phyloP scores from a whole-genome alignment of 2,329 filamentous ascomycete genomes.

The Camillea tinctor region DNA sequence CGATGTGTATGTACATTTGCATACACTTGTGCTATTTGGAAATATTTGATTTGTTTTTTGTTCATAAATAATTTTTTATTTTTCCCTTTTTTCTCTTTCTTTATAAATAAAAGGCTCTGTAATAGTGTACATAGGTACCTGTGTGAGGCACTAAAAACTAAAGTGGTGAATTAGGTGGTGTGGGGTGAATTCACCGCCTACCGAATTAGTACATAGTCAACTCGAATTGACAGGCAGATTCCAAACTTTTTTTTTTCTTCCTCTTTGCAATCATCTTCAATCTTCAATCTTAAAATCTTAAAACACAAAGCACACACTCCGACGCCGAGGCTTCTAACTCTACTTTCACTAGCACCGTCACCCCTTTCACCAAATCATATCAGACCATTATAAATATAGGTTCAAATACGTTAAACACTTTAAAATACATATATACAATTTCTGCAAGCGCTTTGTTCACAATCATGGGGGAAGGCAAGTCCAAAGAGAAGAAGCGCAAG shows the following conservation, averaged over 20 bases:
- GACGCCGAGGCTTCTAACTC: background rate
- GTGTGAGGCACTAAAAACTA: too few species aligned
- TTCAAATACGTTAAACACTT: too few species aligned
- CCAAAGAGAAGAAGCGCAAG: constrained; percentile 52
- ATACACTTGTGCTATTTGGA: too few species aligned
- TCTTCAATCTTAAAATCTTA: too few species aligned
- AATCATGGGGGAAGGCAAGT: constrained; percentile 39
- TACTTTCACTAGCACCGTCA: background rate
- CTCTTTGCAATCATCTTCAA: background rate
- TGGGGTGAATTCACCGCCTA: constrained; percentile 29
- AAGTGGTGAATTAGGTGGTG: constrained; percentile 3
- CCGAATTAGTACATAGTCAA: constrained; percentile 14
- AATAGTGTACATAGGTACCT: too few species aligned
- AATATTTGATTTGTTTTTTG: too few species aligned
- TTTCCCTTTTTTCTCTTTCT: background rate
- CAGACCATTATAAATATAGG: too few species aligned
- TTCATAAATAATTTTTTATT: too few species aligned
- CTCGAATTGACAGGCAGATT: constrained; percentile 23
- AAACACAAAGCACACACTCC: too few species aligned
- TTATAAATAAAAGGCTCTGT: too few species aligned
- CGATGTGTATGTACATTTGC: too few species aligned
- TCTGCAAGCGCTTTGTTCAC: background rate
- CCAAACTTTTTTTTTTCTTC: constrained; percentile 19
- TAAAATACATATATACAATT: too few species aligned
- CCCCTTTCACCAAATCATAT: background rate